Base-by-base conservation (phyloP, 139 green algal genomes). In the Auxenochlorella protothecoides region DNA sequence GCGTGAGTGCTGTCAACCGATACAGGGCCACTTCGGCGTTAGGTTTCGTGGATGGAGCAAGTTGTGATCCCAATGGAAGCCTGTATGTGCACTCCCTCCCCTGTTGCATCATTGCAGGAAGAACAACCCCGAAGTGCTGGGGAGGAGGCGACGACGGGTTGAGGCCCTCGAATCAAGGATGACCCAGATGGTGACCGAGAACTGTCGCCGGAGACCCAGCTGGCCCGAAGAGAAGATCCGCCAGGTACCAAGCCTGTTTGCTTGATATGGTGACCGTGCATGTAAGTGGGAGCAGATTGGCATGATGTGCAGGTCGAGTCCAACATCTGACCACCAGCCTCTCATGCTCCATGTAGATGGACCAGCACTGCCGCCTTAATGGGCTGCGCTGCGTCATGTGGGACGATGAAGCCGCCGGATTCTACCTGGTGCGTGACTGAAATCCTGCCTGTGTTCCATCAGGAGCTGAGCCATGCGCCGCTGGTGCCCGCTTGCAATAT, bases 311-410 rank as follows among this genome's bases (percentile, higher is more conserved):
- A 44, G 27, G 27, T 44, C 27, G 2, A 62, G 57, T 11, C 57
- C 9, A 11, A 62, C 9, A 11, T 62, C 57, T 62, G 57, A 10
- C 57, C 65, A 15, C 51, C 65, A 9, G 9, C 11, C 7, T 11
- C 51, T 55, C 65, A 11, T 68, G 51, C 52, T 27, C 65, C 27
- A 44, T 44, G 69, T 53, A 69, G 59, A 73, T 82, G 61, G 77
- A 82, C 67, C 44, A 52, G 27, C 59, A 65, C 15, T 72, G 66
- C 44, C 63, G 78, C 9, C 27, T 68, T 8, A 3, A 72, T 6
- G 56, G 57, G 55, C 78, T 79, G 62, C 68, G 77, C 6, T 82
- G 77, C 55, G 64, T 82, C 44, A 78, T 82, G 71, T 82, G 77
- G 77, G 77, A 82, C 63, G 77, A 82, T 63, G 57, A 75, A 5